These are phyloP conservation scores for Raddia distichophylla DNA, from an alignment of 176 grass and related monocot species.

Conservation along the genomic window DNA sequence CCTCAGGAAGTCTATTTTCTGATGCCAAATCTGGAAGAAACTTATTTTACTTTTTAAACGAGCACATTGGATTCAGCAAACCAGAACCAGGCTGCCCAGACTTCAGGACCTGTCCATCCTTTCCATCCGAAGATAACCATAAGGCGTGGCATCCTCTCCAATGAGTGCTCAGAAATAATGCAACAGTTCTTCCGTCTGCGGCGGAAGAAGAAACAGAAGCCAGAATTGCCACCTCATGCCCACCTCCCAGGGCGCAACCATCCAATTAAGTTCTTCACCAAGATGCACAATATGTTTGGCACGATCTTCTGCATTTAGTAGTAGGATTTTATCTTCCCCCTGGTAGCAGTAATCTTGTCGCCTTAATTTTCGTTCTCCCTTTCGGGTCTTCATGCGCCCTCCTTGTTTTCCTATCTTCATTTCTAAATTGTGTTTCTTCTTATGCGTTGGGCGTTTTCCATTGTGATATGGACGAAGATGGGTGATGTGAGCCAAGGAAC, in stretches of 20 bases:
- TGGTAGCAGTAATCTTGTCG: neutral
- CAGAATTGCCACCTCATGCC: slow-evolving; percentile 46
- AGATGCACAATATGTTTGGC: slow-evolving; percentile 72
- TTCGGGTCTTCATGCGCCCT: neutral
- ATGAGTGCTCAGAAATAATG: slow-evolving; percentile 80
- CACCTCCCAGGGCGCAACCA: slow-evolving; percentile 46
- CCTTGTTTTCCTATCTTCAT: neutral
- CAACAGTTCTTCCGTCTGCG: slow-evolving; percentile 89
- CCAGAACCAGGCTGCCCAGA: slow-evolving; percentile 34
- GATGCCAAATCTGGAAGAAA: slow-evolving; percentile 25
- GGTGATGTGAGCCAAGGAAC: no score
- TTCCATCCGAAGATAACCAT: slow-evolving; percentile 91
- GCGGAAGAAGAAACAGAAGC: slow-evolving; percentile 72
- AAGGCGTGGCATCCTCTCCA: slow-evolving; percentile 70
- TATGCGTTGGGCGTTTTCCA: neutral
- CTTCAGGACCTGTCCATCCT: slow-evolving; percentile 68
- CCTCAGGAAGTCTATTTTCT: slow-evolving; percentile 1
- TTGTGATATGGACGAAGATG: neutral
- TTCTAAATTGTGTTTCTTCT: neutral
- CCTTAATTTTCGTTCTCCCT: neutral
- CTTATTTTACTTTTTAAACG: slow-evolving; percentile 41
- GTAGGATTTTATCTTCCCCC: neutral
- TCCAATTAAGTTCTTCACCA: slow-evolving; percentile 86
- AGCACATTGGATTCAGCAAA: slow-evolving; percentile 51
- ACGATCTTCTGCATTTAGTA: slow-evolving; percentile 77